phyloP scores from a whole-genome alignment of 1,139 yeast genomes.

The Meyerozyma guilliermondii region DNA sequence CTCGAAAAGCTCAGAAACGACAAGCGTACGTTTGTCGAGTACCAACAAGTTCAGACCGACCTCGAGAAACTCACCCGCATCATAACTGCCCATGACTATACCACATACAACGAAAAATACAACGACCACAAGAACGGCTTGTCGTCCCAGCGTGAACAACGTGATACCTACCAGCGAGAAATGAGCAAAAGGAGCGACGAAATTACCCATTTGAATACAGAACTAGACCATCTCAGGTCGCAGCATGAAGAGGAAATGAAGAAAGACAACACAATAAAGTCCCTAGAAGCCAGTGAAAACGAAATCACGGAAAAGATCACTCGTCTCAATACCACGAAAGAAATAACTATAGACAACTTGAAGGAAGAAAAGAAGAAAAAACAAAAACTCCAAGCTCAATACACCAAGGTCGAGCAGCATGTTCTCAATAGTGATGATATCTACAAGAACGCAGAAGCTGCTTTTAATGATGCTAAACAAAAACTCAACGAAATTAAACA shows the following conservation, averaged over 20 bases:
- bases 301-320: conserved; percentile 63
- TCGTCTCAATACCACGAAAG: conserved; percentile 59
- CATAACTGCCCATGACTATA: conserved; percentile 74
- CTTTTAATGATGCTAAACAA: conserved; percentile 41
- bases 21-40: conserved; percentile 78
- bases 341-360: conserved; percentile 50
- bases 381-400: conserved; percentile 12
- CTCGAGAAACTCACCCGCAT: conserved; percentile 70
- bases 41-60: conserved; percentile 78
- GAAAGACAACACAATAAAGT: conserved; percentile 59
- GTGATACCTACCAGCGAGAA: conserved; percentile 30
- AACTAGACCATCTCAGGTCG: conserved; percentile 49
- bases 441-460: conserved; percentile 23
- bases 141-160: conserved; percentile 28
- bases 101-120: conserved; percentile 36
- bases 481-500: conserved; percentile 42
- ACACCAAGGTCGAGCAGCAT: conserved; percentile 13
- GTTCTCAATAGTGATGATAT: conserved; percentile 27
- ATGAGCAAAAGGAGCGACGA: conserved; percentile 49
- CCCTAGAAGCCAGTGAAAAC: conserved; percentile 55
- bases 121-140: conserved; percentile 36
- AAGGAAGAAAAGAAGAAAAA: conserved; percentile 38
- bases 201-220: conserved; percentile 55
- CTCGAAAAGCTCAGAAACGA: conserved; percentile 76
- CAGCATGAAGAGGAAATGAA: conserved; percentile 57